Percentiles rank a stretch among this genome's conserved stretches.
Evolutionary conservation across 2,329 filamentous ascomycete species (phyloP).

Genomic region (Phoma sp.): DNA sequence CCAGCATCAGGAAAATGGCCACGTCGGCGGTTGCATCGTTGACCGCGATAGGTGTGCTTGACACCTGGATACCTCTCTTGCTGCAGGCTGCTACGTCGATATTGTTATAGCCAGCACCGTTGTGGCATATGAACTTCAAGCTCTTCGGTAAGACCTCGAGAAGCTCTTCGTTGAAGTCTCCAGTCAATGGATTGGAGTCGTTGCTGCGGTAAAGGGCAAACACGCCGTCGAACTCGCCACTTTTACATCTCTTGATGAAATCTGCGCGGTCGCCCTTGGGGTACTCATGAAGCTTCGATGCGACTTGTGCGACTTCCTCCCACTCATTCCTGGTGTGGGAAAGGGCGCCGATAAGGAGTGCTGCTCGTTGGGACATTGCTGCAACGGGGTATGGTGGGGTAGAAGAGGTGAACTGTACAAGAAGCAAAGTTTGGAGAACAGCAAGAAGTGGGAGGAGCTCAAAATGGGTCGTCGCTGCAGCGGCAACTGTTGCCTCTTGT

Average conservation of each 20-base stretch:
- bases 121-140: constrained; percentile 56
- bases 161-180: constrained; percentile 56
- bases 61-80: constrained; percentile 53
- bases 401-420: background rate
- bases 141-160: constrained; percentile 51
- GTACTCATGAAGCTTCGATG: constrained; percentile 59
- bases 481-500: constrained; percentile 29
- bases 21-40: constrained; percentile 61
- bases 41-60: constrained; percentile 57
- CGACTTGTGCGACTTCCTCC: constrained; percentile 48
- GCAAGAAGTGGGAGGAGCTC: constrained; percentile 1
- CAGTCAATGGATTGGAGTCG: constrained; percentile 59
- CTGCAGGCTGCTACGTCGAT: constrained; percentile 64
- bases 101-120: constrained; percentile 67
- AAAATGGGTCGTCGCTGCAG: constrained; percentile 12
- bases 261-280: constrained; percentile 60
- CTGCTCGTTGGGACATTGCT: constrained; percentile 45
- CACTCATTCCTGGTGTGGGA: constrained; percentile 56
- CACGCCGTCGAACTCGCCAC: constrained; percentile 63
- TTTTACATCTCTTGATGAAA: constrained; percentile 63
- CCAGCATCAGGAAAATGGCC: constrained; percentile 60
- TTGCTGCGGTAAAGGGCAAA: constrained; percentile 67
- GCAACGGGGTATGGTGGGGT: background rate
- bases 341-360: constrained; percentile 56
- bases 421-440: background rate